phyloP scores from a whole-genome alignment of 371 early-diverging fungal species.

The Mucor lusitanicus region DNA sequence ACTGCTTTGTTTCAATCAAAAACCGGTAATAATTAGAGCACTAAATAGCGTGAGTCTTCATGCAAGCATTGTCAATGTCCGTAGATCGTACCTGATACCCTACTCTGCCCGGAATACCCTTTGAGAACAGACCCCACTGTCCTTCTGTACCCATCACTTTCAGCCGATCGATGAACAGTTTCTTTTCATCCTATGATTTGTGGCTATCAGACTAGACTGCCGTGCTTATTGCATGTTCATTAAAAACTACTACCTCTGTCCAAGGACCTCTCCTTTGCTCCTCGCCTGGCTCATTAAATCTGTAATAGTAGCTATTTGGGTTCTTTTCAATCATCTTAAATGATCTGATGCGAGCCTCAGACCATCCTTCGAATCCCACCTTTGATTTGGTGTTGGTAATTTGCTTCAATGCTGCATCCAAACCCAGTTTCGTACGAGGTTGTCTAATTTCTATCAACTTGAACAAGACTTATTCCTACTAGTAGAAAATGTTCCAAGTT shows the following conservation, averaged over 20 bases:
- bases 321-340: constrained; percentile 86
- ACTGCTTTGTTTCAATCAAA: constrained; percentile 80
- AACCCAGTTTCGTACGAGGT: constrained; percentile 71
- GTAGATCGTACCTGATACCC: constrained; percentile 78
- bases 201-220: neutral
- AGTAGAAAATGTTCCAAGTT: no score
- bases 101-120: constrained; percentile 90
- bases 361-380: constrained; percentile 92
- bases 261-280: constrained; percentile 87
- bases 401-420: constrained; percentile 89
- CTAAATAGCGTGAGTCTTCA: constrained; percentile 31
- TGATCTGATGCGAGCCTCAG: constrained; percentile 86
- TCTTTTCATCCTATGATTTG: constrained; percentile 64
- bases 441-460: constrained; percentile 32
- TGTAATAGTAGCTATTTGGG: constrained; percentile 93
- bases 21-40: constrained; percentile 93
- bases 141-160: constrained; percentile 86
- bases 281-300: constrained; percentile 94
- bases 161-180: constrained; percentile 77
- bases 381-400: constrained; percentile 62
- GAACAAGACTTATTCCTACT: neutral
- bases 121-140: constrained; percentile 94
- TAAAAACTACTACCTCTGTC: constrained; percentile 59
- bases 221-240: neutral
- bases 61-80: neutral